Base-by-base conservation (phyloP, 2,329 filamentous ascomycete species). In the Lanzia echinophila region DNA sequence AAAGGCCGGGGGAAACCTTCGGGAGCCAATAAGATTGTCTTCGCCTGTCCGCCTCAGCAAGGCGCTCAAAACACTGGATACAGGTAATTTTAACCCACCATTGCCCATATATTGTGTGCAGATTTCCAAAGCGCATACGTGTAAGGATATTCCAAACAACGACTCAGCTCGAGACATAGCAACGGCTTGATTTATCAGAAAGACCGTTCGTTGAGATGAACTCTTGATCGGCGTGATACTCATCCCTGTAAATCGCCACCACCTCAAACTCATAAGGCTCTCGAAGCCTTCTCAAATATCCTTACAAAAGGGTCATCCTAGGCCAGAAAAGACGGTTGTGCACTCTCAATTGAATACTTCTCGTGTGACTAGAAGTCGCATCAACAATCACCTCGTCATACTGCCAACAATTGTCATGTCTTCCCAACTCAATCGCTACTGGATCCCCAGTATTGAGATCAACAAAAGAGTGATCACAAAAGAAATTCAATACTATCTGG, bases 391-490 rank as follows among this genome's bases (percentile, higher is more conserved):
- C 36, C 32, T 32, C 56, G 54, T 42, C 39, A 59, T 57, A 58
- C 55, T 19, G 52, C 57, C 49, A 46, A 51, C 48, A 28, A 50
- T 62, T 66, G 64, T 60, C 62, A 67, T 67, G 65, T 61, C 63
- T 60, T 63, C 57, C 50, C 58, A 65, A 47, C 74, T 79, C 71
- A 82, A 82, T 67, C 75, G 72, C 63, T 83, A 82, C 68, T 83
- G 79, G 79, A 82, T 83, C 56, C 78, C 79, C 13, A 75, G 79
- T 56, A 68, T 75, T 56, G 78, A 81, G 54, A 83, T 83, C 63
- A 77, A 81, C 68, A 81, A 79, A 62, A 81, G 77, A 59, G 75
- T 82, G 59, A 82, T 83, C 62, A 80, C 74, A 22, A 73, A 79
- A 57, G 76, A 82, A 57, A 73, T 83, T 52, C 79, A 79, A 58